These are phyloP conservation scores for Ascochyta lentis DNA, from an alignment of 2,329 filamentous ascomycete species.

Conservation along the genomic window DNA sequence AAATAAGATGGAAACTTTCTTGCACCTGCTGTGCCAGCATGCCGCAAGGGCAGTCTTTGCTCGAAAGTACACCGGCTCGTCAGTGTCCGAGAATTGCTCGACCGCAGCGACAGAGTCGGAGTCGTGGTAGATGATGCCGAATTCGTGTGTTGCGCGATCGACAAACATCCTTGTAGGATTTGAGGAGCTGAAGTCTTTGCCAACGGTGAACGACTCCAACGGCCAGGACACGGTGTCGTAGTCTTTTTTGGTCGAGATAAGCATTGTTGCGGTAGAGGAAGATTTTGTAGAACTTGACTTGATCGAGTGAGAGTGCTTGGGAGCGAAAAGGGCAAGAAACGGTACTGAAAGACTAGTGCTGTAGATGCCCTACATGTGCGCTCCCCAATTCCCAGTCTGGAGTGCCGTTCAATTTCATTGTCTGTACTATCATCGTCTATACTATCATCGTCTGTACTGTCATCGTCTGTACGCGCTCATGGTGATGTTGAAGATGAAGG, in stretches of 20 bases:
- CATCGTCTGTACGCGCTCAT: neutral
- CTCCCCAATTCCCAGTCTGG: neutral
- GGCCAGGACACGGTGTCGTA: conserved; percentile 15
- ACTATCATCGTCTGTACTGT: neutral
- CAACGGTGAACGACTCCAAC: conserved; percentile 15
- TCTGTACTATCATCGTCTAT: neutral
- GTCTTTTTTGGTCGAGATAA: neutral
- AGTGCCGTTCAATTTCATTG: neutral
- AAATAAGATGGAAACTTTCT: conserved; percentile 25
- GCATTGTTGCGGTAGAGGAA: neutral
- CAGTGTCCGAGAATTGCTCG: conserved; percentile 15
- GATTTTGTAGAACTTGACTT: neutral
- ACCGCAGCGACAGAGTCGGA: neutral
- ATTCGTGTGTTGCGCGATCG: conserved; percentile 25
- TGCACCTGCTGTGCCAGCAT: conserved; percentile 18
- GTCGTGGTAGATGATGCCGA: conserved; percentile 21
- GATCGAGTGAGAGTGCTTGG: too few species aligned
- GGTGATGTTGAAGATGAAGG: neutral
- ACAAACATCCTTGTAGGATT: conserved; percentile 8
- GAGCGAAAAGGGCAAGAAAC: neutral
- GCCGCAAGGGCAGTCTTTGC: conserved; percentile 18
- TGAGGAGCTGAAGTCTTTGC: conserved; percentile 13
- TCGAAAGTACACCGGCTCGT: conserved; percentile 25
- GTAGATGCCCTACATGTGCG: too few species aligned
- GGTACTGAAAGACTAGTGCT: neutral